Percentiles rank a stretch among this genome's conserved stretches.
Conservation (phyloP, 345 rosid genomes). For the Streptanthus diversifolius region DNA sequence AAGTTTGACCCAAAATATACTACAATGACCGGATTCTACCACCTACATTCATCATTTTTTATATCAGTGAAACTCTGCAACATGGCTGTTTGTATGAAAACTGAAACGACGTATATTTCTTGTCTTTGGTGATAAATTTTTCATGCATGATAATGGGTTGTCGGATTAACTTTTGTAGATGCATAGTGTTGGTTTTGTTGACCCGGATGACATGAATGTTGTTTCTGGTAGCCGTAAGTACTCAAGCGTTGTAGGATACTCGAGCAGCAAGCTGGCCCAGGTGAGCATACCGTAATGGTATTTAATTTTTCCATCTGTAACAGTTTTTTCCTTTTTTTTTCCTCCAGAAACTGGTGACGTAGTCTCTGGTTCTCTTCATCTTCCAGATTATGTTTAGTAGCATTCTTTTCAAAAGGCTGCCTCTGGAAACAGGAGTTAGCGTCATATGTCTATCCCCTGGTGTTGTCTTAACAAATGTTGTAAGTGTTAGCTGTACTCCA, state of each 20-base stretch:
- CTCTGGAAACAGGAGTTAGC: constrained; percentile 88
- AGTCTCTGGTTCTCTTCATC: constrained; percentile 4
- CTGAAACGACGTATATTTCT: neutral
- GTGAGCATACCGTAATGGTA: constrained; percentile 39
- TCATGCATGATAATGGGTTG: constrained; percentile 7
- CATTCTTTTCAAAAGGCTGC: constrained; percentile 73
- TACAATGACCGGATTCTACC: constrained; percentile 10
- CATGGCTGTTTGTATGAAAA: constrained; percentile 1
- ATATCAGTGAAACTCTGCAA: neutral
- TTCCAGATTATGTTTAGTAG: constrained; percentile 96
- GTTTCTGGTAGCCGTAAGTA: constrained; percentile 77
- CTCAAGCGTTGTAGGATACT: constrained; percentile 75
- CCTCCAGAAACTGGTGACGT: constrained; percentile 7
- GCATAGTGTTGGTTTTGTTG: constrained; percentile 91
- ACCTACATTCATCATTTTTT: constrained; percentile 8
- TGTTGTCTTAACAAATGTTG: constrained; percentile 86
- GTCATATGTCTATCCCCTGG: constrained; percentile 89
- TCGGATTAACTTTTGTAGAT: constrained; percentile 48
- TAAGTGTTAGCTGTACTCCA: constrained; percentile 43
- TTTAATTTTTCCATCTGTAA: neutral
- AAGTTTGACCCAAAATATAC: neutral
- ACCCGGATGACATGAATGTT: constrained; percentile 90
- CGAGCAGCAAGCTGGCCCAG: constrained; percentile 97
- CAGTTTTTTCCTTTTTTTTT: neutral
- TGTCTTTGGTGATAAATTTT: neutral